Evolutionary conservation across 495 filamentous ascomycete species (phyloP).

Genomic region (Tetracladium setigerum): DNA sequence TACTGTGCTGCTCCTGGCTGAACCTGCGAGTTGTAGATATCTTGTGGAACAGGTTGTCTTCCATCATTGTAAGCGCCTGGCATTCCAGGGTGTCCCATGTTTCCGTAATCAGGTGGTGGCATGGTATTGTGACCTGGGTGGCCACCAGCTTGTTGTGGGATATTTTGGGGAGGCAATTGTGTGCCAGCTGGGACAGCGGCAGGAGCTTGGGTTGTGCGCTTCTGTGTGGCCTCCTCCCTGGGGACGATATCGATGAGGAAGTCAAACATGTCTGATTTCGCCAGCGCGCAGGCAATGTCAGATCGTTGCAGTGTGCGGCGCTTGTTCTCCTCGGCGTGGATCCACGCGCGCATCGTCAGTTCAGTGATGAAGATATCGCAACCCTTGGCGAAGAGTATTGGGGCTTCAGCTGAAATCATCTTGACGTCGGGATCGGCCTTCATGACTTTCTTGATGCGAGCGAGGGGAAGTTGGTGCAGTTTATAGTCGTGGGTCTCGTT

Average conservation of each 20-base stretch:
- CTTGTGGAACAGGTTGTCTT: slow-evolving; percentile 58
- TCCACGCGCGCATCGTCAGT: slow-evolving; percentile 99
- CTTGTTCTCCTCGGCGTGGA: slow-evolving; percentile 98
- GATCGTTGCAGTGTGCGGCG: slow-evolving; percentile 88
- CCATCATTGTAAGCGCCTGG: slow-evolving; percentile 78
- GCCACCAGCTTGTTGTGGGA: slow-evolving; percentile 47
- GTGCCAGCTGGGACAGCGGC: slow-evolving; percentile 42
- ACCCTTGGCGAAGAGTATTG: slow-evolving; percentile 96
- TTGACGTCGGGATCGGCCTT: slow-evolving; percentile 98
- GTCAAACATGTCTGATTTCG: slow-evolving; percentile 99
- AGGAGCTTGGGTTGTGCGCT: slow-evolving; percentile 51
- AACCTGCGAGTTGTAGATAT: slow-evolving; percentile 73
- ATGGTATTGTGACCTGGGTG: slow-evolving; percentile 42
- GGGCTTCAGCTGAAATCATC: slow-evolving; percentile 98
- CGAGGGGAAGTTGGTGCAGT: slow-evolving; percentile 87
- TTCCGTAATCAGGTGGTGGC: slow-evolving; percentile 57
- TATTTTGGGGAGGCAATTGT: slow-evolving; percentile 53
- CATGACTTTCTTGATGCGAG: slow-evolving; percentile 99
- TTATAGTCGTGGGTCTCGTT: slow-evolving; percentile 96
- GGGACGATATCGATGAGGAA: slow-evolving; percentile 99
- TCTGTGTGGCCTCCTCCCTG: slow-evolving; percentile 81
- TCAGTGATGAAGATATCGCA: slow-evolving; percentile 99
- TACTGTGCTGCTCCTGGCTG: slow-evolving; percentile 62
- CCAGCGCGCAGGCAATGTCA: slow-evolving; percentile 90
- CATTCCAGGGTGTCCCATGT: slow-evolving; percentile 47